These are phyloP conservation scores for Pulveroboletus sp. DNA, from an alignment of 1,284 basidiomycete species.

Conservation along the genomic window DNA sequence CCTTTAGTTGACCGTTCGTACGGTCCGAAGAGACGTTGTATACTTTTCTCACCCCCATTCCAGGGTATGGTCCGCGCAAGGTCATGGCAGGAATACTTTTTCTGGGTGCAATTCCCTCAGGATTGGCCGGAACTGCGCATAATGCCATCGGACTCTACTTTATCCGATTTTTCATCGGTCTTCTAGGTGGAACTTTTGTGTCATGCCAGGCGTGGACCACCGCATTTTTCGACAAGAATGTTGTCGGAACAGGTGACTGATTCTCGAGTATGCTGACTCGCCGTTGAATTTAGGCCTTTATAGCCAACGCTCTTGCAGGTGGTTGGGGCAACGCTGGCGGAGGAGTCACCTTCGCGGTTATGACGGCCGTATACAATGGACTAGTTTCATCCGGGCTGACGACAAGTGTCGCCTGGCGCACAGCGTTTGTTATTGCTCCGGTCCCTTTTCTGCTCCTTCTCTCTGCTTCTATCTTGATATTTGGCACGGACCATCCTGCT, in stretches of 20 bases:
- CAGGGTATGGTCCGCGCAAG: background rate
- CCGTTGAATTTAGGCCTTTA: background rate
- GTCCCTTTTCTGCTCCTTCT: background rate
- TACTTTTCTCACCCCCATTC: background rate
- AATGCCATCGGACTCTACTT: background rate
- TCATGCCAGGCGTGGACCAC: background rate
- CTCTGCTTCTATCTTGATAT: background rate
- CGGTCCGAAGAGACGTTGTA: background rate
- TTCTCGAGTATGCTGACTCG: background rate
- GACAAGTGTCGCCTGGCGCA: background rate
- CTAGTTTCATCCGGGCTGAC: background rate
- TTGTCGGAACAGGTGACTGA: background rate
- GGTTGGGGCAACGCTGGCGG: background rate
- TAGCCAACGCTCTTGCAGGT: background rate
- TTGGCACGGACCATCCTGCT: background rate
- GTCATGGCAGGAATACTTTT: background rate
- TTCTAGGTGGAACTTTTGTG: background rate
- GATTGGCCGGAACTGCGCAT: background rate
- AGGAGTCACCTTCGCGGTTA: background rate
- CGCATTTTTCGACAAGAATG: background rate
- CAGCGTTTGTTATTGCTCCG: background rate
- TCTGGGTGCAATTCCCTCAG: background rate
- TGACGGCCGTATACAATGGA: background rate
- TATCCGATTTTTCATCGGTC: background rate
- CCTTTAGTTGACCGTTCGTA: background rate